Evolutionary conservation across 2,329 filamentous ascomycete species (phyloP), one percentile per base, ranked within the genome.

Genomic region (Aureobasidium sp.): DNA sequence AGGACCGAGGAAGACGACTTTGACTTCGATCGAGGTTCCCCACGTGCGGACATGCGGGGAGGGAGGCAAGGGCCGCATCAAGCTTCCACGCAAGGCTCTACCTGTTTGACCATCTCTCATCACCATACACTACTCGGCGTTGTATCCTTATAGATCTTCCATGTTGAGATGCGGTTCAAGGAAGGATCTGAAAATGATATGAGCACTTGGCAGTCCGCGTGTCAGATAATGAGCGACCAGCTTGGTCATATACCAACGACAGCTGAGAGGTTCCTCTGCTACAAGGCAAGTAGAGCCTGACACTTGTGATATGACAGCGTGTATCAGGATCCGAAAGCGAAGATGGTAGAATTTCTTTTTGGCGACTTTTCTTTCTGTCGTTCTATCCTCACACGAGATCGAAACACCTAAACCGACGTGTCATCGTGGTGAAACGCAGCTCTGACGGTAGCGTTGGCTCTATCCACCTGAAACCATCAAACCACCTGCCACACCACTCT

Each of bases 1-100:
- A 54, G 29, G 53, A 57, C 53, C 53, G 53, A 57, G 53, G 53
- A 57, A 57, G 38, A 57, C 33, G 40, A 38, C 35, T 45, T 45
- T 55, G 51, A 35, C 51, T 55, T 55, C 21, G 10, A 51, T 51
- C 8, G 21, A 53, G 45, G 13, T 53, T 23, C 27, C 17, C 49
- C 49, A 53, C 49, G 49, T n/a, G 33, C 49, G 49, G 49, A 53
- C 33, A 38, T 53, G 49, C 49, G 49, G 49, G 47, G 47, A 23
- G 5, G 19, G 9, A 4, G 2, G 33, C 21, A 37, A 49, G 49
- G 40, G 49, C 49, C 49, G 49, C 49, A 11, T 25, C 45, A 31
- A 49, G 5, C n/a, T 17, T 46, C 17, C 23, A 15, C n/a, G n/a
- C 23, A 4, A 17, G 21, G 4, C 4, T n/a, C 17, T 10, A 9